These are phyloP conservation scores for Hibiscus syriacus DNA, from an alignment of 345 rosid species.

Conservation along the genomic window DNA sequence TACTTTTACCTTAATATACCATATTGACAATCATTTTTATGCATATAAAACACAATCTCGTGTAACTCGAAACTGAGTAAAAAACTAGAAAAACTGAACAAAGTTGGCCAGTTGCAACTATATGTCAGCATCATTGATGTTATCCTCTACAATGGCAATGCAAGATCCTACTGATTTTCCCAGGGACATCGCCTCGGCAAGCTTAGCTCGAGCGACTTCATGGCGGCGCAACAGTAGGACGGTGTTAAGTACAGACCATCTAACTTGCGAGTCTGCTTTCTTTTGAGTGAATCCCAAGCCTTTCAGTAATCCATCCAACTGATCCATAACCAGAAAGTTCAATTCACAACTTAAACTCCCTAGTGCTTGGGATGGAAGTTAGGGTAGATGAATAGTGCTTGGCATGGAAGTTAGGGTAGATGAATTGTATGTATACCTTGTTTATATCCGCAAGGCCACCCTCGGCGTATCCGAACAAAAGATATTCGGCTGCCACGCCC, in stretches of 20 bases:
- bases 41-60: not conserved
- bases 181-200: conserved; percentile 64
- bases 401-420: conserved; percentile 1
- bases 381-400: not conserved
- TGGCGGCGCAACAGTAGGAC: conserved; percentile 69
- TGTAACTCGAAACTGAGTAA: not conserved
- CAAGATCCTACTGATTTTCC: conserved; percentile 68
- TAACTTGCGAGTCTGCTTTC: conserved; percentile 55
- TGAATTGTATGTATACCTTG: conserved; percentile 33
- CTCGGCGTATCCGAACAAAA: conserved; percentile 68
- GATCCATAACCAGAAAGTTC: not conserved
- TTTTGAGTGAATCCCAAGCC: conserved; percentile 6
- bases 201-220: conserved; percentile 48
- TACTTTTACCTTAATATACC: too few relatives aligned
- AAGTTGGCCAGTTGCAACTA: conserved; percentile 9
- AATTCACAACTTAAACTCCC: not conserved
- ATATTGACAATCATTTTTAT: not conserved
- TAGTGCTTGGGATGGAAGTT: not conserved
- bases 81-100: not conserved
- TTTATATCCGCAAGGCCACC: conserved; percentile 84
- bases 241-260: conserved; percentile 85
- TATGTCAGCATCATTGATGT: conserved; percentile 40
- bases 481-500: conserved; percentile 77
- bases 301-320: conserved; percentile 1
- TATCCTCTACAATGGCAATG: conserved; percentile 47